These are phyloP conservation scores for Sarcomyxa edulis DNA, from an alignment of 768 basidiomycete genomes.

Conservation along the genomic window DNA sequence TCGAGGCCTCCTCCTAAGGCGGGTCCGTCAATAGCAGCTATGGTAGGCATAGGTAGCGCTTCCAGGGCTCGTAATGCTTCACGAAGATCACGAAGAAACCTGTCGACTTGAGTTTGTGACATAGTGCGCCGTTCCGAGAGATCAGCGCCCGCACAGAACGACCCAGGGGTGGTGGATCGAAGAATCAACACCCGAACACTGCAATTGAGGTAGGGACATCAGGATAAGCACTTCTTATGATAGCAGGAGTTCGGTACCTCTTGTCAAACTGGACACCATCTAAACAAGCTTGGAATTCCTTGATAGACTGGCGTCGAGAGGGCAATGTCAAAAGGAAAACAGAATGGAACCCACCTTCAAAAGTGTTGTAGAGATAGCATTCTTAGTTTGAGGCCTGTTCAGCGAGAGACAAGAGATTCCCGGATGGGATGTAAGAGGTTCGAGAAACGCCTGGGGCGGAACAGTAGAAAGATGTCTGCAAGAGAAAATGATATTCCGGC, in stretches of 20 bases:
- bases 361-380: conserved; percentile 76
- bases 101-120: conserved; percentile 65
- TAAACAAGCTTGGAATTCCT: conserved; percentile 73
- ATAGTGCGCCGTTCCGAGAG: conserved; percentile 82
- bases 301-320: too few relatives aligned
- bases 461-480: too few relatives aligned
- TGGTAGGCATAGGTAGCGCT: conserved; percentile 79
- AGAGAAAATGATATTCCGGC: too few relatives aligned
- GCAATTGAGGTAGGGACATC: conserved; percentile 2
- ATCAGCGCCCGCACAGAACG: conserved; percentile 93
- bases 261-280: conserved; percentile 63
- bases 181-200: conserved; percentile 80
- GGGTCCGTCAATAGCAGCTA: conserved; percentile 90
- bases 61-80: conserved; percentile 72
- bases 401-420: conserved; percentile 74
- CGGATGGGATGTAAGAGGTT: conserved; percentile 46
- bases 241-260: conserved; percentile 33
- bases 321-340: too few relatives aligned
- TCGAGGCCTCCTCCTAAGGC: conserved; percentile 94
- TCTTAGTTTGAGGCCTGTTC: conserved; percentile 79
- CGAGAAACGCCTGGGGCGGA: conserved; percentile 50
- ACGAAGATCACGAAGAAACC: conserved; percentile 75
- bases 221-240: neutral
- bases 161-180: conserved; percentile 68
- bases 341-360: conserved; percentile 64